These are phyloP conservation scores for Boletus tomentosulus DNA, from an alignment of 768 basidiomycete genomes.

Conservation along the genomic window DNA sequence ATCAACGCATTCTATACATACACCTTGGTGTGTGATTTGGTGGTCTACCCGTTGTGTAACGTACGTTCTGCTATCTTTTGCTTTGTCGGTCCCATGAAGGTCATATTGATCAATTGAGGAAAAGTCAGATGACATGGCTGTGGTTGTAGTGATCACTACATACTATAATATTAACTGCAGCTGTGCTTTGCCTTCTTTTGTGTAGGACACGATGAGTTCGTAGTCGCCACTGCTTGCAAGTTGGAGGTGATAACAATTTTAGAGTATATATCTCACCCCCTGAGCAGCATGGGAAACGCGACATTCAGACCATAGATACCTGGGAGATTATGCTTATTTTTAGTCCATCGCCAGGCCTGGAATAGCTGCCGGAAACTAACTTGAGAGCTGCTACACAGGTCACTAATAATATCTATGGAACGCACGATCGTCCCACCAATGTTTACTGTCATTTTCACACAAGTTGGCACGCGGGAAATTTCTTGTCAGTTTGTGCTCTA, in stretches of 20 bases:
- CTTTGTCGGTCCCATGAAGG: neutral
- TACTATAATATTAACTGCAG: too few relatives aligned
- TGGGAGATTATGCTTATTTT: neutral
- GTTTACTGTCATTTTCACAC: too few relatives aligned
- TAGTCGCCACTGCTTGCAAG: neutral
- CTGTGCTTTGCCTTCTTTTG: neutral
- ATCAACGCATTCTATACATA: slow-evolving; percentile 7
- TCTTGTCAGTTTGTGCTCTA: too few relatives aligned
- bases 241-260: neutral
- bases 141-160: too few relatives aligned
- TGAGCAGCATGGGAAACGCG: neutral
- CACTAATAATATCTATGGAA: neutral
- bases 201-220: neutral
- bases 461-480: too few relatives aligned
- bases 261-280: neutral
- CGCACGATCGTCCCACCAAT: neutral
- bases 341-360: neutral
- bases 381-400: neutral
- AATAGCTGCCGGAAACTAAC: neutral
- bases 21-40: neutral
- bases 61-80: neutral
- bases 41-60: neutral
- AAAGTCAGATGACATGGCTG: neutral
- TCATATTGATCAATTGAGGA: neutral
- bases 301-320: neutral